Evolutionary conservation across 202 grass and related monocot species (phyloP).

Genomic region (Schoenoplectus triqueter): DNA sequence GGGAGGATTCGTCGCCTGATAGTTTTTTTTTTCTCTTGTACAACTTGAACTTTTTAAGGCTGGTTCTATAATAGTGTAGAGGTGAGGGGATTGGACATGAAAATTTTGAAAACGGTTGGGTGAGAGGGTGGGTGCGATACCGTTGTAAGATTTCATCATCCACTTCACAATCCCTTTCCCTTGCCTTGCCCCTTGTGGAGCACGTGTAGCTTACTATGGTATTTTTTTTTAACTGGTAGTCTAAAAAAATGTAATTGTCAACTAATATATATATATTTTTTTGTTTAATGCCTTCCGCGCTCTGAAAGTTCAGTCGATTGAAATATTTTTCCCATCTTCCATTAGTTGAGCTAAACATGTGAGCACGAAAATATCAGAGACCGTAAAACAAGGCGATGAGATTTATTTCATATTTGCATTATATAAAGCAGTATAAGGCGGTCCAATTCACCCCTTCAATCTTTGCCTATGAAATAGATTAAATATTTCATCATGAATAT

Average conservation of each 20-base stretch:
- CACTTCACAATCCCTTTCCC: neutral
- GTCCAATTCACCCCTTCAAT: too few relatives aligned
- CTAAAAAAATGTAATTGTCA: neutral
- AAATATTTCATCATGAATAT: too few relatives aligned
- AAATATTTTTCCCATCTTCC: neutral
- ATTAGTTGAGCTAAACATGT: too few relatives aligned
- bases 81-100: neutral
- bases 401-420: too few relatives aligned
- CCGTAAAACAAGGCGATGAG: neutral
- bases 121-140: neutral
- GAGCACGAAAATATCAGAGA: neutral
- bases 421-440: too few relatives aligned
- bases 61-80: neutral
- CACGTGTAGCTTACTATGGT: neutral
- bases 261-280: too few relatives aligned
- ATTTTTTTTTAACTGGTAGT: neutral
- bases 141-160: neutral
- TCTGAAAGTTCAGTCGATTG: neutral
- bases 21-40: neutral
- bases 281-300: neutral
- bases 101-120: neutral
- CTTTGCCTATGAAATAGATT: too few relatives aligned
- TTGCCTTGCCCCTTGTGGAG: neutral
- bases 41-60: conserved; percentile 47
- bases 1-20: neutral